Conservation (phyloP, 768 basidiomycete species). For the Gelatoporia subvermispora region DNA sequence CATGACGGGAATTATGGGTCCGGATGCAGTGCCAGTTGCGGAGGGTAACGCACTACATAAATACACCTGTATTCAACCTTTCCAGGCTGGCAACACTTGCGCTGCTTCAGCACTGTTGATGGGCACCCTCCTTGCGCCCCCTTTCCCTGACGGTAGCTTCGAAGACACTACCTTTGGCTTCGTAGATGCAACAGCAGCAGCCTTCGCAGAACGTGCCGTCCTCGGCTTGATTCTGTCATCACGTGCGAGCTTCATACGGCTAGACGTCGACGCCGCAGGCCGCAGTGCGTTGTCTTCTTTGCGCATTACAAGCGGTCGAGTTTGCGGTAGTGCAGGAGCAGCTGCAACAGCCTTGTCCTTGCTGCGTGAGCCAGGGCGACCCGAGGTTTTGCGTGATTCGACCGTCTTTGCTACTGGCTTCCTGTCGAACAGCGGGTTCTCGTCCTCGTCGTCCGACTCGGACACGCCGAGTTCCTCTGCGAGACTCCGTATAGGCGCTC, state of each 20-base stretch:
- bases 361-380: slow-evolving; percentile 31
- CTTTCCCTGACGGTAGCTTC: slow-evolving; percentile 18
- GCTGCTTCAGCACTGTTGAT: slow-evolving; percentile 66
- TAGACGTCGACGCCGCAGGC: slow-evolving; percentile 7
- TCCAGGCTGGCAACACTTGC: slow-evolving; percentile 42
- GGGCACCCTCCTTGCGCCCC: slow-evolving; percentile 61
- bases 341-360: slow-evolving; percentile 33
- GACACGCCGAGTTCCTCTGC: slow-evolving; percentile 41
- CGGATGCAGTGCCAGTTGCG: no score
- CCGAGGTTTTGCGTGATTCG: slow-evolving; percentile 21
- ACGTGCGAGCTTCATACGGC: background rate
- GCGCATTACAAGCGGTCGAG: slow-evolving; percentile 7
- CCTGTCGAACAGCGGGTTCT: slow-evolving; percentile 53
- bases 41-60: background rate
- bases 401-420: slow-evolving; percentile 31
- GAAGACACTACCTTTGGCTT: slow-evolving; percentile 3
- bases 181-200: background rate
- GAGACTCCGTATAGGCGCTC: slow-evolving; percentile 13
- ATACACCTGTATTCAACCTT: slow-evolving; percentile 28
- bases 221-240: background rate
- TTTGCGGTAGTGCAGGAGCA: slow-evolving; percentile 6
- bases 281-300: slow-evolving; percentile 28
- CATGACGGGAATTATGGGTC: no score
- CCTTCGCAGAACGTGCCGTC: background rate
- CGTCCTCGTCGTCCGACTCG: slow-evolving; percentile 27